These are phyloP conservation scores for Petunia hybrid DNA, from an alignment of 305 asterid genomes.

Conservation along the genomic window DNA sequence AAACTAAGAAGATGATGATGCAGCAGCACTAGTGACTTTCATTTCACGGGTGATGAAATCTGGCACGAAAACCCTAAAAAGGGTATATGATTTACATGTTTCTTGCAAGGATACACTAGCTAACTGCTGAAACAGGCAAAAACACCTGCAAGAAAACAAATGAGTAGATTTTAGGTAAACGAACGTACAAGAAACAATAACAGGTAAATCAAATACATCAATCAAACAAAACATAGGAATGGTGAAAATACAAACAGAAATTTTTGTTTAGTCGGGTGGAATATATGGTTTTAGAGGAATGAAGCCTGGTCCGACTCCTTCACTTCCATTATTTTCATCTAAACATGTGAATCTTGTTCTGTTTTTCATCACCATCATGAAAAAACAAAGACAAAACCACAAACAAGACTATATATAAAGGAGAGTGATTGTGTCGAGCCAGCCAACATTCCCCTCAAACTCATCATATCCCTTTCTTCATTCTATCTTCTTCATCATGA, in stretches of 20 bases:
- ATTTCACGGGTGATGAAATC: not conserved
- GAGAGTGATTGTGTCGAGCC: conserved; percentile 67
- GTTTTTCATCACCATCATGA: conserved; percentile 16
- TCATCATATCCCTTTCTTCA: conserved; percentile 31
- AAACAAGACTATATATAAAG: not conserved
- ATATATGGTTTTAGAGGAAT: conserved; percentile 54
- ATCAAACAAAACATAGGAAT: not conserved
- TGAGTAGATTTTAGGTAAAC: not conserved
- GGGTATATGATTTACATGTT: not conserved
- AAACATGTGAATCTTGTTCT: not conserved
- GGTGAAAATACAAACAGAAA: not conserved
- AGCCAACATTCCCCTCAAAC: conserved; percentile 77
- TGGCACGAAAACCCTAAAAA: not conserved
- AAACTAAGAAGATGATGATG: not conserved
- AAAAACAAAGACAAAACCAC: not conserved
- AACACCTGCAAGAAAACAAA: not conserved
- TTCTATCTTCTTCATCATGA: not conserved
- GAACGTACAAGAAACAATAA: not conserved
- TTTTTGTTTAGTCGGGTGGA: not conserved
- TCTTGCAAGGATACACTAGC: not conserved
- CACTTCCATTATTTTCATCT: conserved; percentile 33
- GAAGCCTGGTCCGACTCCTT: conserved; percentile 95
- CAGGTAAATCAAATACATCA: not conserved
- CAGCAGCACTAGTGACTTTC: not conserved
- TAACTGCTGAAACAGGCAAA: not conserved